These are phyloP conservation scores for Mollisia scopiformis DNA, from an alignment of 2,329 filamentous ascomycete species.

Conservation along the genomic window DNA sequence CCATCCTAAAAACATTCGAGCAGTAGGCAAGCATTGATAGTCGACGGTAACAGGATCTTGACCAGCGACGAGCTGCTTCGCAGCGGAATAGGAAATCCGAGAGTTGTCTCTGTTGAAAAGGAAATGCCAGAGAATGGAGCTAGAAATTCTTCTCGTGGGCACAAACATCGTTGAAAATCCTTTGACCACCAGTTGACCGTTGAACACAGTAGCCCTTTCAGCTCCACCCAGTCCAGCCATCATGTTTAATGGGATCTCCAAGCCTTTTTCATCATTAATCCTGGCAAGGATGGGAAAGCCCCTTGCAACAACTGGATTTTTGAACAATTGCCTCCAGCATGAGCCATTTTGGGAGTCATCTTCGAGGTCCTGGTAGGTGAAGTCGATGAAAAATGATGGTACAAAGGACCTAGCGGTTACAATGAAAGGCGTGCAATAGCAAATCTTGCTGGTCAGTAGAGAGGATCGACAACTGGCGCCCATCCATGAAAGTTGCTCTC, in stretches of 20 bases:
- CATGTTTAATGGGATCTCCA: not conserved
- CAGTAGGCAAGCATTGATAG: no score
- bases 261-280: not conserved
- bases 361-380: not conserved
- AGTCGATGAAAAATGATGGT: not conserved
- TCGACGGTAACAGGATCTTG: no score
- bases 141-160: not conserved
- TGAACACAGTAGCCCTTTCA: slow-evolving; percentile 3
- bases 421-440: no score
- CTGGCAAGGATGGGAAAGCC: slow-evolving; percentile 21
- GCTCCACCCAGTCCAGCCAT: slow-evolving; percentile 1
- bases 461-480: no score
- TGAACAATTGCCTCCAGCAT: slow-evolving; percentile 19
- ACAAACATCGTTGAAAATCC: slow-evolving; percentile 12
- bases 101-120: not conserved
- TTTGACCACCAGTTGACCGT: slow-evolving; percentile 9
- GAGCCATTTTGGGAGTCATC: not conserved
- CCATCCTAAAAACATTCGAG: not conserved
- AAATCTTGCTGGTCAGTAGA: no score
- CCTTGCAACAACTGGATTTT: slow-evolving; percentile 15
- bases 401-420: no score
- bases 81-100: not conserved
- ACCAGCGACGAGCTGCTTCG: no score
- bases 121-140: not conserved
- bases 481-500: no score